Conservation (phyloP, 2,329 filamentous ascomycete genomes). For the Penicillium griseofulvum region DNA sequence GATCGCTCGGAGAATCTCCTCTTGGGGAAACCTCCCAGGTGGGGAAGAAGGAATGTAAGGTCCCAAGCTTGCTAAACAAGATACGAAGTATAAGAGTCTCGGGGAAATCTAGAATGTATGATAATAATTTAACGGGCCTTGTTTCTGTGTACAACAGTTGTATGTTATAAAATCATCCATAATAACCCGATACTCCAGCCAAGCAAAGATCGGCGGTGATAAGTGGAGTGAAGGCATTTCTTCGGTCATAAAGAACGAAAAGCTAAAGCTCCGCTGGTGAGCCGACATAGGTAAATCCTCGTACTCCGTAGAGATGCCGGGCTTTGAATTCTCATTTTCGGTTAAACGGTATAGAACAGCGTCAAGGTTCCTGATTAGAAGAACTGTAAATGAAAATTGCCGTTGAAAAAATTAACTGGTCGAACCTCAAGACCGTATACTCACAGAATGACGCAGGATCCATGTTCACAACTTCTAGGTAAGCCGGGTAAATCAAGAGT, state of each 20-base stretch:
- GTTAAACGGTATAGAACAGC: slow-evolving; percentile 16
- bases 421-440: not conserved
- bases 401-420: not conserved
- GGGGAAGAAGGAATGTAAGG: slow-evolving; percentile 4
- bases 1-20: slow-evolving; percentile 17
- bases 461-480: not conserved
- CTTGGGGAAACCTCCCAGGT: slow-evolving; percentile 5
- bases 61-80: not conserved
- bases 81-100: not conserved
- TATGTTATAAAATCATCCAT: not conserved
- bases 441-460: not conserved
- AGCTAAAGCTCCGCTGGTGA: slow-evolving; percentile 8
- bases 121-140: too few species aligned
- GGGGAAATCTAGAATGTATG: not conserved
- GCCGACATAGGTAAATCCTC: too few species aligned
- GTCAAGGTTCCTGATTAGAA: not conserved
- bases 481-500: not conserved
- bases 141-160: too few species aligned
- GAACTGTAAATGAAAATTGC: not conserved
- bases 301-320: slow-evolving; percentile 1
- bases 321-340: slow-evolving; percentile 5
- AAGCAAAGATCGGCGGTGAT: slow-evolving; percentile 17
- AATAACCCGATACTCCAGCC: not conserved
- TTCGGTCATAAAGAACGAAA: slow-evolving; percentile 2
- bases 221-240: slow-evolving; percentile 13